Conservation (phyloP, 352 stramenopile genomes). For the Phytophthora citrophthora region DNA sequence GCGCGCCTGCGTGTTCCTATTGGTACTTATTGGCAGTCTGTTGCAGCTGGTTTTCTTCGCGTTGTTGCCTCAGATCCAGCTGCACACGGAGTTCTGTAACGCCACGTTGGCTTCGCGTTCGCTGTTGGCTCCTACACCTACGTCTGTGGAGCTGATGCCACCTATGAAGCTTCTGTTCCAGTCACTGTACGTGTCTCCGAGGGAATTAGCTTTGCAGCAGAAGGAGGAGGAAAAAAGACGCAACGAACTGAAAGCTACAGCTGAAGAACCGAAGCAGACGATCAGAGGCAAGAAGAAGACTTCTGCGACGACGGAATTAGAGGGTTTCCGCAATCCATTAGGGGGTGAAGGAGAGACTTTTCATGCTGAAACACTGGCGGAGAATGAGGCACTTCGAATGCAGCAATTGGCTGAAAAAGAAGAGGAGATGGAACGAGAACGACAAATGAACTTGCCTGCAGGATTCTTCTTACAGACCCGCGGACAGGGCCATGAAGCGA, state of each 20-base stretch:
- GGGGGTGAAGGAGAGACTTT: constrained; percentile 21
- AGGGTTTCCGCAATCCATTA: constrained; percentile 18
- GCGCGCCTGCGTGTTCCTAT: constrained; percentile 70
- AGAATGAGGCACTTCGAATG: constrained; percentile 12
- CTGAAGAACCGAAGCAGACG: constrained; percentile 25
- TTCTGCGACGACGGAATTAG: neutral
- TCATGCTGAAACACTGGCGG: constrained; percentile 21
- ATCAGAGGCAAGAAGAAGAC: constrained; percentile 23
- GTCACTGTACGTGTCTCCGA: constrained; percentile 75
- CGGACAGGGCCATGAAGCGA: constrained; percentile 73
- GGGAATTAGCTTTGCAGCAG: constrained; percentile 54
- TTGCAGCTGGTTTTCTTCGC: constrained; percentile 80
- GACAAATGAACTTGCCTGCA: constrained; percentile 40
- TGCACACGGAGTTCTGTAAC: constrained; percentile 73
- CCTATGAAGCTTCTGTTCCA: constrained; percentile 81
- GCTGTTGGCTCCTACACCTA: constrained; percentile 40
- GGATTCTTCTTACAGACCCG: constrained; percentile 78
- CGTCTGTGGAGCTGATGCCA: constrained; percentile 54
- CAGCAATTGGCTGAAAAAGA: constrained; percentile 15
- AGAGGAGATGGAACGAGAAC: constrained; percentile 29
- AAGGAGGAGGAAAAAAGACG: constrained; percentile 45
- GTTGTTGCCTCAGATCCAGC: constrained; percentile 67
- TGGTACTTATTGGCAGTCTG: constrained; percentile 76
- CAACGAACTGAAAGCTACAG: constrained; percentile 35
- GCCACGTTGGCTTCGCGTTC: constrained; percentile 52